These are phyloP conservation scores for Penicillium daleae DNA, from an alignment of 495 filamentous ascomycete genomes.

Conservation along the genomic window DNA sequence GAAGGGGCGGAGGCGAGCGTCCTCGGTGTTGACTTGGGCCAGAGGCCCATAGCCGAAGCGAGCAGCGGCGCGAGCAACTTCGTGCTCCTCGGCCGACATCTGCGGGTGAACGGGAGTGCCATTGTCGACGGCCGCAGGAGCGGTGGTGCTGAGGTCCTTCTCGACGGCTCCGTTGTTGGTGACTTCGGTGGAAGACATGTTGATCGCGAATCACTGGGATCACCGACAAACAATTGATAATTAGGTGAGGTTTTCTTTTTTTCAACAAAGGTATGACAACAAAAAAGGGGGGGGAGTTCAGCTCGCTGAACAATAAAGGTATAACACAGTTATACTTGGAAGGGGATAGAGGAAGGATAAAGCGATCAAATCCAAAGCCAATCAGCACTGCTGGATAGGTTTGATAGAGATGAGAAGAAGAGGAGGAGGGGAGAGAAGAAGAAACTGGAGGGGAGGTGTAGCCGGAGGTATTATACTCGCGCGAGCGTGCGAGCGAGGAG, in stretches of 20 bases:
- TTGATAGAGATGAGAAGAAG: constrained; percentile 32
- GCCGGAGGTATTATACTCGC: constrained; percentile 27
- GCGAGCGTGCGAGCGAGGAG: background rate
- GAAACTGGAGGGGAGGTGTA: constrained; percentile 14
- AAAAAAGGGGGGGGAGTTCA: constrained; percentile 15
- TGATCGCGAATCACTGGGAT: constrained; percentile 13
- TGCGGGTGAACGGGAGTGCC: constrained; percentile 30
- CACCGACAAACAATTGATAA: background rate
- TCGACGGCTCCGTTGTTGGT: constrained; percentile 33
- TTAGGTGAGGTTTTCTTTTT: constrained; percentile 1
- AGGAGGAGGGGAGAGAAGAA: constrained; percentile 18
- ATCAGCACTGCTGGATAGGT: constrained; percentile 40
- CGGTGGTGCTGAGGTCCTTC: constrained; percentile 39
- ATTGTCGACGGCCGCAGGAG: constrained; percentile 13
- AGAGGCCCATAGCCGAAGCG: constrained; percentile 68
- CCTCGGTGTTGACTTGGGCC: constrained; percentile 65
- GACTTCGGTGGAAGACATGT: constrained; percentile 41
- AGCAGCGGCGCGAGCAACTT: constrained; percentile 49
- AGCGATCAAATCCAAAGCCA: constrained; percentile 29
- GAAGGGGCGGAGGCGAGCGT: constrained; percentile 75
- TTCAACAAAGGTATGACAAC: constrained; percentile 1
- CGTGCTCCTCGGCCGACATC: constrained; percentile 52
- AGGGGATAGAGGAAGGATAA: constrained; percentile 10
- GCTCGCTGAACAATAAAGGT: constrained; percentile 30
- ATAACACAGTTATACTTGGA: constrained; percentile 35